Evolutionary conservation across 2,329 filamentous ascomycete species (phyloP).

Genomic region (Aphanocladium album): DNA sequence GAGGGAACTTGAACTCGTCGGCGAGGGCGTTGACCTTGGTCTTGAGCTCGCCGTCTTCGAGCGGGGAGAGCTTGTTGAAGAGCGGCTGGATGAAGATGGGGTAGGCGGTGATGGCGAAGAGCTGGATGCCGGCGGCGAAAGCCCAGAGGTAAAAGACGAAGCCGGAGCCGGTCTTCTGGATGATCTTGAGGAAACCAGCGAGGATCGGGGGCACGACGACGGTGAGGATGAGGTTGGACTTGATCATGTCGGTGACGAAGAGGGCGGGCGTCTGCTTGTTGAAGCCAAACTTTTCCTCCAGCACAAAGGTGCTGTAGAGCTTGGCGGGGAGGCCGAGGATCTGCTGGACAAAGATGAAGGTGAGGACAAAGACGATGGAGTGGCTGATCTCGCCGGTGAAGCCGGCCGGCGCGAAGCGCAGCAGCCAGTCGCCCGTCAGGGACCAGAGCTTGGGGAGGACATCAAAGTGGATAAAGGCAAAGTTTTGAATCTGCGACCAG

Average conservation of each 20-base stretch:
- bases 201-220: constrained; percentile 82
- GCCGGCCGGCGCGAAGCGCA: constrained; percentile 66
- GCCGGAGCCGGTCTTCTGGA: constrained; percentile 85
- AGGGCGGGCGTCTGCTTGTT: constrained; percentile 93
- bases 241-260: constrained; percentile 86
- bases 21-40: constrained; percentile 80
- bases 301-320: constrained; percentile 90
- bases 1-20: constrained; percentile 79
- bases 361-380: constrained; percentile 85
- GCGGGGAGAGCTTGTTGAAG: constrained; percentile 96
- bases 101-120: constrained; percentile 95
- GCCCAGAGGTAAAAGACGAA: constrained; percentile 99
- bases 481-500: constrained; percentile 81
- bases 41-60: constrained; percentile 84
- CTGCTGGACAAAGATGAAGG: constrained; percentile 78
- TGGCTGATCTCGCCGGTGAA: constrained; percentile 92
- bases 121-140: constrained; percentile 82
- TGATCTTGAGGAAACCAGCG: constrained; percentile 86
- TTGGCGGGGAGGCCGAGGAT: constrained; percentile 72
- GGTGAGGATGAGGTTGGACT: constrained; percentile 77
- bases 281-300: constrained; percentile 97
- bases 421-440: constrained; percentile 68
- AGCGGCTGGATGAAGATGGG: constrained; percentile 88
- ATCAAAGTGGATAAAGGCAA: constrained; percentile 86
- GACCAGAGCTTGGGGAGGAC: constrained; percentile 88